Evolutionary conservation across 2,329 filamentous ascomycete species (phyloP).

Genomic region (Epichloe aotearoae): DNA sequence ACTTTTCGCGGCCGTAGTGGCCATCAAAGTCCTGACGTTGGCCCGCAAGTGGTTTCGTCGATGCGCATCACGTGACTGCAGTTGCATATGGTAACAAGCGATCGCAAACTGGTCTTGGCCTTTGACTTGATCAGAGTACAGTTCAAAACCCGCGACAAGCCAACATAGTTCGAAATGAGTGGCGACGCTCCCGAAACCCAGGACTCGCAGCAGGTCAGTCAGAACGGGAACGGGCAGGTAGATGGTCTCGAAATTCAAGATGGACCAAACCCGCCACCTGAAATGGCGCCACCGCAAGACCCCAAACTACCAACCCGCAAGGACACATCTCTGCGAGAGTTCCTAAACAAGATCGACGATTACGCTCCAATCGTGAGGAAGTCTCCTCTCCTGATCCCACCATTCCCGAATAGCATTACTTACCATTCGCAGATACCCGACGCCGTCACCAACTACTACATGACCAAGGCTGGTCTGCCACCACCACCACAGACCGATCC

Average conservation of each 20-base stretch:
- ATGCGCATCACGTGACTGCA: not conserved
- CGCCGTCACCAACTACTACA: slow-evolving; percentile 94
- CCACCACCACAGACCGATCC: slow-evolving; percentile 83
- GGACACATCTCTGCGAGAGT: slow-evolving; percentile 84
- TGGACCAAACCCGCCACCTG: slow-evolving; percentile 18
- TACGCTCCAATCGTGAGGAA: slow-evolving; percentile 84
- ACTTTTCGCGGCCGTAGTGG: too few species aligned
- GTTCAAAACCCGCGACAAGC: slow-evolving; percentile 5
- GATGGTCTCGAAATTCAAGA: slow-evolving; percentile 9
- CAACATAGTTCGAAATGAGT: slow-evolving; percentile 16
- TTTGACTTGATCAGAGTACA: not conserved
- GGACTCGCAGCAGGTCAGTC: slow-evolving; percentile 16
- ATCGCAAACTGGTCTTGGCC: not conserved
- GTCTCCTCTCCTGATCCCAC: not conserved
- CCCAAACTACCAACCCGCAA: slow-evolving; percentile 66
- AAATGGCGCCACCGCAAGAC: slow-evolving; percentile 38
- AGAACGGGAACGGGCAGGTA: slow-evolving; percentile 12
- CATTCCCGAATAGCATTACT: not conserved
- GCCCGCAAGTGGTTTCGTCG: not conserved
- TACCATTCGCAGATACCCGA: slow-evolving; percentile 66
- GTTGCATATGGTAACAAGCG: not conserved
- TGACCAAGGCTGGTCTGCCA: slow-evolving; percentile 87
- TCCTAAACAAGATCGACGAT: slow-evolving; percentile 93
- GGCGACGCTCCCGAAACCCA: slow-evolving; percentile 22
- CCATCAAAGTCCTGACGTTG: too few species aligned